Percentiles rank a stretch among this genome's conserved stretches.
phyloP scores from a whole-genome alignment of 352 stramenopile genomes.

The Globisporangium emineosum region DNA sequence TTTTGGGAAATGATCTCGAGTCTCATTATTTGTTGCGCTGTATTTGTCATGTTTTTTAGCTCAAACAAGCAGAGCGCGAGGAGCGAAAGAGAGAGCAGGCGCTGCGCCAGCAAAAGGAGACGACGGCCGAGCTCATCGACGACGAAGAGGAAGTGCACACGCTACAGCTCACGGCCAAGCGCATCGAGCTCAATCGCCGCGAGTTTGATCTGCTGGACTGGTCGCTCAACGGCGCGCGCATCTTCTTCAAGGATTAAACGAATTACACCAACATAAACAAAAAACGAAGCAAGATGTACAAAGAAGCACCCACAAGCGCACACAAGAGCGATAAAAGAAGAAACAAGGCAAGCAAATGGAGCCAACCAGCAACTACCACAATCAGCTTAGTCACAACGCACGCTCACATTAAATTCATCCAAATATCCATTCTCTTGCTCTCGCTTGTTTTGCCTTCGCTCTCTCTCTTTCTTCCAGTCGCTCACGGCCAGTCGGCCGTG shows the following conservation, averaged over 20 bases:
- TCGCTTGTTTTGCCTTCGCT: conserved; percentile 1
- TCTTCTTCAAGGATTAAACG: conserved; percentile 90
- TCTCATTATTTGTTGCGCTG: neutral
- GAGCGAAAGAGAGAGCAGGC: conserved; percentile 74
- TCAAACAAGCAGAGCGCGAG: conserved; percentile 83
- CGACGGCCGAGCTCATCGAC: conserved; percentile 79
- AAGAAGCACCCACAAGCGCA: neutral
- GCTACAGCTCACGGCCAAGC: conserved; percentile 84
- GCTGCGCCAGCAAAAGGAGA: conserved; percentile 78
- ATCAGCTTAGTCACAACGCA: neutral
- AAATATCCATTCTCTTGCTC: conserved; percentile 9
- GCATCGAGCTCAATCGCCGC: conserved; percentile 82
- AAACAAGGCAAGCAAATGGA: conserved; percentile 3
- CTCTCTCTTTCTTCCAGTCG: neutral
- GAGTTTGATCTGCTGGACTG: conserved; percentile 90
- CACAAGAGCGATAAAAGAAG: neutral
- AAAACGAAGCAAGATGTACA: neutral
- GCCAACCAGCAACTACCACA: neutral
- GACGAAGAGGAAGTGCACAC: conserved; percentile 86
- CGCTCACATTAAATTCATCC: conserved; percentile 9
- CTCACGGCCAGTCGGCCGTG: neutral
- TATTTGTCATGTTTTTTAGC: conserved; percentile 16
- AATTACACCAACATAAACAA: neutral
- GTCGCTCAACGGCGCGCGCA: conserved; percentile 87
- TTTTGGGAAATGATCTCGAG: neutral